Evolutionary conservation across 805 yeast genomes (phyloP).

Genomic region (Yarrowia keelungensis): DNA sequence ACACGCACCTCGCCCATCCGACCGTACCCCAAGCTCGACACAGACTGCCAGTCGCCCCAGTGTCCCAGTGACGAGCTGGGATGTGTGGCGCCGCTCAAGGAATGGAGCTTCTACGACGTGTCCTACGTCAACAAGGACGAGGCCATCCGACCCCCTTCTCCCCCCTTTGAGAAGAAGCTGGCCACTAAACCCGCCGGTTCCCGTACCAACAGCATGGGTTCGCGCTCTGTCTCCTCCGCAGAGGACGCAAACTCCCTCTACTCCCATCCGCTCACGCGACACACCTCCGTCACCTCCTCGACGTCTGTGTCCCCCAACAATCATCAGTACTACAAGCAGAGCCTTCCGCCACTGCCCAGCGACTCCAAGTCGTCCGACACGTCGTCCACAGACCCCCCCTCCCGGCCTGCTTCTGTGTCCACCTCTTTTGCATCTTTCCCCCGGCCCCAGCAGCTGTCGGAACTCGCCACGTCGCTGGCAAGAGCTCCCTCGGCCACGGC

Average conservation of each 20-base stretch:
- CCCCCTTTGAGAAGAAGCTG: not conserved
- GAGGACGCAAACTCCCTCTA: constrained; percentile 28
- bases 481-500: constrained; percentile 5
- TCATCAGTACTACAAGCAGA: constrained; percentile 19
- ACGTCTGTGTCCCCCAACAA: constrained; percentile 29
- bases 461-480: constrained; percentile 18
- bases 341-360: constrained; percentile 15
- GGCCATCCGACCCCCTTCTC: constrained; percentile 27
- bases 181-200: not conserved
- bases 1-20: constrained; percentile 25
- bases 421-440: constrained; percentile 25
- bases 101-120: constrained; percentile 34
- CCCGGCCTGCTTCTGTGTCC: not conserved
- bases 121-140: constrained; percentile 18
- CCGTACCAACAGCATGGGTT: constrained; percentile 35
- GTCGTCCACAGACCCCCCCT: not conserved
- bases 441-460: constrained; percentile 14
- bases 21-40: constrained; percentile 16
- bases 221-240: constrained; percentile 14
- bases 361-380: not conserved
- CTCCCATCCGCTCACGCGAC: constrained; percentile 17
- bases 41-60: not conserved
- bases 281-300: constrained; percentile 12
- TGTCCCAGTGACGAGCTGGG: constrained; percentile 13
- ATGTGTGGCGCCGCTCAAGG: constrained; percentile 16